These are phyloP conservation scores for Microthyrium microscopicum DNA, from an alignment of 2,329 filamentous ascomycete genomes.

Conservation along the genomic window DNA sequence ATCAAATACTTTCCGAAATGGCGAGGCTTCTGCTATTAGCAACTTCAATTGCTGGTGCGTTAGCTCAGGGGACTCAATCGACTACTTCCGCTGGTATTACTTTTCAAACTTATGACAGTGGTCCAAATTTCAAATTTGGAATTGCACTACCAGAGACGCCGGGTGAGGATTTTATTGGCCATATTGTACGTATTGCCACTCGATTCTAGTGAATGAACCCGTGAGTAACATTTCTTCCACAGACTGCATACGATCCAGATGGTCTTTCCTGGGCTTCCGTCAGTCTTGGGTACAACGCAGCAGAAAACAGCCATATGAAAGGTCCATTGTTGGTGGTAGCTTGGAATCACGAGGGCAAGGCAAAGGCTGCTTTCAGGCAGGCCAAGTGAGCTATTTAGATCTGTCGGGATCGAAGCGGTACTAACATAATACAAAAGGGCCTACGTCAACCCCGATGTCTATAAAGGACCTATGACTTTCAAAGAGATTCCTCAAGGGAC, in stretches of 20 bases:
- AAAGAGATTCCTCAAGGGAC: neutral
- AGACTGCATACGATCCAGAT: neutral
- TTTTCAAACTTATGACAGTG: neutral
- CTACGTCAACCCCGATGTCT: neutral
- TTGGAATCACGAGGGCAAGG: neutral
- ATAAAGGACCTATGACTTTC: neutral
- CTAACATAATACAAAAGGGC: no score
- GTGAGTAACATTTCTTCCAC: neutral
- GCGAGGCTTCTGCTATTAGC: no score
- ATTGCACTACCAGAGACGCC: slow-evolving; percentile 1
- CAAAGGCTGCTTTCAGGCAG: neutral
- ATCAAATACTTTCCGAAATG: no score
- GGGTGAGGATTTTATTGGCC: slow-evolving; percentile 1
- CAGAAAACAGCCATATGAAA: neutral
- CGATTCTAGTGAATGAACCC: neutral
- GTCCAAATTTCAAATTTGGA: slow-evolving; percentile 1
- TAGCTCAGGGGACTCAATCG: no score
- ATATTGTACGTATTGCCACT: neutral
- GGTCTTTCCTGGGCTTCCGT: slow-evolving; percentile 1
- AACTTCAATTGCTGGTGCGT: no score
- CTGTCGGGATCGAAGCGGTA: no score
- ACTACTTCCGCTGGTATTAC: neutral
- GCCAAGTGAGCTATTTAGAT: no score
- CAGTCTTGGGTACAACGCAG: no score
- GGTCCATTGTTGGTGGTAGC: slow-evolving; percentile 1